phyloP scores from a whole-genome alignment of 805 yeast species.

The Sugiyamaella valdiviana region DNA sequence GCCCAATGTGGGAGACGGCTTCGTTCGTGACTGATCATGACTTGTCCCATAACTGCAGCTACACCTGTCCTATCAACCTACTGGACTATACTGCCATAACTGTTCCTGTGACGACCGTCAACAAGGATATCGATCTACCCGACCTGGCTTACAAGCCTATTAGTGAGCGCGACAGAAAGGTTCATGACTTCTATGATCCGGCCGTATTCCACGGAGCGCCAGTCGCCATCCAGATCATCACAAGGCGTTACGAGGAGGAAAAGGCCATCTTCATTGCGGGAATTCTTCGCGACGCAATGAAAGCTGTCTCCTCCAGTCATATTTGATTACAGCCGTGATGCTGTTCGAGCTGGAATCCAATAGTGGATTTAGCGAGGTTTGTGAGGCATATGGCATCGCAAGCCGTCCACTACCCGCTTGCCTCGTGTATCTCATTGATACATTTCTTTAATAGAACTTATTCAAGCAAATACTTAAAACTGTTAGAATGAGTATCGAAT shows the following conservation, averaged over 20 bases:
- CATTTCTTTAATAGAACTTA: too few species aligned
- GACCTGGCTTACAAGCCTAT: slow-evolving; percentile 3
- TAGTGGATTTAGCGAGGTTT: too few species aligned
- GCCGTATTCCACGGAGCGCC: slow-evolving; percentile 48
- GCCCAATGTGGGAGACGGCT: slow-evolving; percentile 15
- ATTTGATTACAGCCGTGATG: too few species aligned
- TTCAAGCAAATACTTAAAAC: too few species aligned
- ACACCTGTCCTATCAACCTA: slow-evolving; percentile 17
- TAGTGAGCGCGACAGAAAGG: slow-evolving; percentile 2
- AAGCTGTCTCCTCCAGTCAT: background rate
- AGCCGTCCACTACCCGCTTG: too few species aligned
- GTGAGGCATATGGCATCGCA: too few species aligned
- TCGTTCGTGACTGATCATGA: slow-evolving; percentile 7
- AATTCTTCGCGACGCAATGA: slow-evolving; percentile 10
- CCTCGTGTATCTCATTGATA: too few species aligned
- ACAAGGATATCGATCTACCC: slow-evolving; percentile 37
- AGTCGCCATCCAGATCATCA: slow-evolving; percentile 49
- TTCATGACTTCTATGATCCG: slow-evolving; percentile 38
- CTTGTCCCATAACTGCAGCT: slow-evolving; percentile 46
- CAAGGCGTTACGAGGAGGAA: slow-evolving; percentile 55
- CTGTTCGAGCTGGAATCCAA: too few species aligned
- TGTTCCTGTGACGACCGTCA: slow-evolving; percentile 25
- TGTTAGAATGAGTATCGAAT: too few species aligned
- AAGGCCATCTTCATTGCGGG: slow-evolving; percentile 37
- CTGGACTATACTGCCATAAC: slow-evolving; percentile 18